phyloP scores from a whole-genome alignment of 495 filamentous ascomycete genomes.

The Penicillium samsonianum region DNA sequence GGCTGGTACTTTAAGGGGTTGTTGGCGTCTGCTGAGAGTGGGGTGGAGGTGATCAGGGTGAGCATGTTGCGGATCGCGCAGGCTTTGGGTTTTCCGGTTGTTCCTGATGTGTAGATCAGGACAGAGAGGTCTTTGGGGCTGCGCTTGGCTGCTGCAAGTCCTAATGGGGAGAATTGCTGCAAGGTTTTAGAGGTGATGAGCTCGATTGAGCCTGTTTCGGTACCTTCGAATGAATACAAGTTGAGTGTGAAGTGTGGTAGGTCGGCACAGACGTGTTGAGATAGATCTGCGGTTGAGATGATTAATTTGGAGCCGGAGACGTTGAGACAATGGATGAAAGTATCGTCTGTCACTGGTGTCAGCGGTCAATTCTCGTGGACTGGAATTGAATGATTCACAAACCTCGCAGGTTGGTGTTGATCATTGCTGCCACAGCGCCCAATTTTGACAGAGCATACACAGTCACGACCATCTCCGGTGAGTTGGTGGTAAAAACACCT shows the following conservation, averaged over 20 bases:
- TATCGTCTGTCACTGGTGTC: conserved; percentile 39
- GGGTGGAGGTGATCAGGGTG: conserved; percentile 44
- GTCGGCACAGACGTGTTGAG: conserved; percentile 38
- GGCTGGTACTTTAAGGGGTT: conserved; percentile 46
- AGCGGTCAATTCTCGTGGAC: neutral
- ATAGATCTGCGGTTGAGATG: conserved; percentile 56
- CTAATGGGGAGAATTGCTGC: conserved; percentile 39
- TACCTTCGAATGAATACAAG: conserved; percentile 40
- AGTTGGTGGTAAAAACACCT: conserved; percentile 62
- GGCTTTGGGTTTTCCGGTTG: conserved; percentile 88
- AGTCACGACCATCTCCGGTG: conserved; percentile 76
- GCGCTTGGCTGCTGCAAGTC: conserved; percentile 37
- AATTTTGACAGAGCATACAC: conserved; percentile 81
- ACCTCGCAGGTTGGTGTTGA: conserved; percentile 87
- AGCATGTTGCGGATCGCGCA: conserved; percentile 71
- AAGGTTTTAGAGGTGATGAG: conserved; percentile 46
- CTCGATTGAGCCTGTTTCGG: conserved; percentile 59
- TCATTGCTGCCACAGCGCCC: conserved; percentile 81
- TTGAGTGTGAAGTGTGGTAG: conserved; percentile 45
- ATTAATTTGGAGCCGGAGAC: conserved; percentile 67
- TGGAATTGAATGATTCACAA: conserved; percentile 26
- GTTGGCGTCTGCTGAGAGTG: conserved; percentile 38
- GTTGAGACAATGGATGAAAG: conserved; percentile 79
- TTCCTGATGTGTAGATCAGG: conserved; percentile 84
- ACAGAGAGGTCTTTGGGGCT: conserved; percentile 57